A percentile compares a stretch with the other conserved stretches of the same genome.
These are phyloP conservation scores for Lactifluus echinatus DNA, from an alignment of 768 basidiomycete species.

Conservation along the genomic window DNA sequence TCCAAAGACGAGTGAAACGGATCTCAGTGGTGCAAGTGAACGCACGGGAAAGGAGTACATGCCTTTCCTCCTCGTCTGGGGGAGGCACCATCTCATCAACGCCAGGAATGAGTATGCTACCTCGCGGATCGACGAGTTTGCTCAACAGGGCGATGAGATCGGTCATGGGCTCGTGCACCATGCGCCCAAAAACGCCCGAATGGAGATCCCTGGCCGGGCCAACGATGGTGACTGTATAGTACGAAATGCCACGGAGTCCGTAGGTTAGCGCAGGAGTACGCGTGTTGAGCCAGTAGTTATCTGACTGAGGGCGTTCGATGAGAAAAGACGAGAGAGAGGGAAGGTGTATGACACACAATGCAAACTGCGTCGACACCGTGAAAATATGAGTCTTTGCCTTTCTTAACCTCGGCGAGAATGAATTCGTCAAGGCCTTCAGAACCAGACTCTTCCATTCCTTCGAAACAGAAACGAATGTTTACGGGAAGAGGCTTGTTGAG, in stretches of 20 bases:
- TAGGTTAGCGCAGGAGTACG: conserved; percentile 78
- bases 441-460: conserved; percentile 96
- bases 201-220: conserved; percentile 87
- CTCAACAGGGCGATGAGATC: conserved; percentile 79
- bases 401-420: conserved; percentile 62
- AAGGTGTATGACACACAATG: conserved; percentile 44
- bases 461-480: conserved; percentile 86
- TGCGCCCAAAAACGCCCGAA: conserved; percentile 78
- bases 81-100: conserved; percentile 77
- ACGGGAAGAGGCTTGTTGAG: conserved; percentile 69
- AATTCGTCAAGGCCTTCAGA: conserved; percentile 87
- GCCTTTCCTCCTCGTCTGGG: conserved; percentile 67
- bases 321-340: neutral
- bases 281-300: conserved; percentile 91
- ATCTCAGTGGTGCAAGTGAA: neutral
- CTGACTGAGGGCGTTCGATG: conserved; percentile 42
- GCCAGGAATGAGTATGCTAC: conserved; percentile 84
- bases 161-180: conserved; percentile 89
- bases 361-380: conserved; percentile 87
- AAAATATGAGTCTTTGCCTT: conserved; percentile 65
- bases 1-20: neutral
- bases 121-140: conserved; percentile 69
- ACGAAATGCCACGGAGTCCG: conserved; percentile 80
- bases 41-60: conserved; percentile 18
- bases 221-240: conserved; percentile 73